Base-by-base conservation (phyloP, 257 asterid species). In the Misopates orontium region DNA sequence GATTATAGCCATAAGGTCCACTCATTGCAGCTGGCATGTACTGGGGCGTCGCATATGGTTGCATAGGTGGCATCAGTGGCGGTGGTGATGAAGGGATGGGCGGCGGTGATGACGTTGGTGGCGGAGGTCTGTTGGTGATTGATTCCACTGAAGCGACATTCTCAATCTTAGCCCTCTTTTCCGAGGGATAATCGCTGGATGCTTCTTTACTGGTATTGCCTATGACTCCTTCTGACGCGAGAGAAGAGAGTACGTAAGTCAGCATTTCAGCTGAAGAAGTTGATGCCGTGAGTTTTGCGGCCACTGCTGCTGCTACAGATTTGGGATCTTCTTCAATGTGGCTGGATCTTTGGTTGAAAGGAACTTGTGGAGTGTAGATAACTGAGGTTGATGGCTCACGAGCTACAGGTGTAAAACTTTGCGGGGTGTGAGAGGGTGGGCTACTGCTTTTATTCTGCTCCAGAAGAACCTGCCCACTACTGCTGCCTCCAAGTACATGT, bases 231-330 rank as follows among this genome's bases (percentile, higher is more conserved):
- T 84, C 98, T 0, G 97, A 90, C 16, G 95, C 93, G 36, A 90
- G 81, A 40, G 97, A 88, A 2, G 95, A 82, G 66, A 94, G 92
- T 64, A 88, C 90, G 14, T 72, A 84, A 8, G 89, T 79, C 61
- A 94, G 83, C 96, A 94, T 85, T 78, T 87, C 79, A 42, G 99
- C 97, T 1, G 99, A 90, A 25, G 99, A 87, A 1, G 97, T 66
- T 10, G 96, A 88, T 23, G 96, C 86, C 3, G 96, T 74, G 13
- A 86, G 90, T 81, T 90, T 87, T 57, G 95, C 96, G 0, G 97
- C 96, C 76, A 94, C 80, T 32, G 89, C 95, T 16, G 97, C 97
- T 18, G 97, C 97, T 0, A 87, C 83, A 31, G 95, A 79, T 73
- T 88, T 90, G 9, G 84, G 77, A 64, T 87, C 87, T 67, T 77